These are phyloP conservation scores for Euphorbia peplus DNA, from an alignment of 345 rosid genomes.

Conservation along the genomic window DNA sequence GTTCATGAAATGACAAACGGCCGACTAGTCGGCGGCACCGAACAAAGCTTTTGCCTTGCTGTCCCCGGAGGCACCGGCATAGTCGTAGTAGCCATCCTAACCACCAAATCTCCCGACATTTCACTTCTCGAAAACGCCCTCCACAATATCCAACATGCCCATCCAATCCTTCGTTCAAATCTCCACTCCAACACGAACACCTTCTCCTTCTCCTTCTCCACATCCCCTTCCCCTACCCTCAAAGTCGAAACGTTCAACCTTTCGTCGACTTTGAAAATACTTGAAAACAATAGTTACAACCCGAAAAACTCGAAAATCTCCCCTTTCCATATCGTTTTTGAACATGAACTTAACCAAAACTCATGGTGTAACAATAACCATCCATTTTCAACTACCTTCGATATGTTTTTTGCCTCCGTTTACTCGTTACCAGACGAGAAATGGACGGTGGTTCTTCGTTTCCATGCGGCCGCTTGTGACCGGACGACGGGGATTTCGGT, in stretches of 20 bases:
- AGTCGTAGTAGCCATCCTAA: slow-evolving; percentile 26
- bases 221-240: slow-evolving; percentile 25
- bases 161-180: slow-evolving; percentile 33
- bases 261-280: slow-evolving; percentile 24
- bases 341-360: slow-evolving; percentile 47
- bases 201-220: slow-evolving; percentile 29
- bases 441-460: slow-evolving; percentile 30
- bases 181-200: slow-evolving; percentile 22
- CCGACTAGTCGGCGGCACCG: slow-evolving; percentile 21
- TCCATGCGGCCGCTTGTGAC: slow-evolving; percentile 36
- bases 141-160: slow-evolving; percentile 28
- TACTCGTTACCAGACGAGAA: slow-evolving; percentile 21
- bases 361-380: slow-evolving; percentile 17
- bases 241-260: slow-evolving; percentile 21
- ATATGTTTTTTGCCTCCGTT: slow-evolving; percentile 23
- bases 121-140: slow-evolving; percentile 20
- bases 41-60: slow-evolving; percentile 22
- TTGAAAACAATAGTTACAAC: slow-evolving; percentile 5
- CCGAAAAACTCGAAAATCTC: neutral
- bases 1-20: neutral
- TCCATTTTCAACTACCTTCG: neutral
- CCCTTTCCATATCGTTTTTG: slow-evolving; percentile 36
- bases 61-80: slow-evolving; percentile 25
- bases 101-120: slow-evolving; percentile 8
- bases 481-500: slow-evolving; percentile 34